Base-by-base conservation (phyloP, 768 basidiomycete genomes). In the Collybiopsis luxurians region DNA sequence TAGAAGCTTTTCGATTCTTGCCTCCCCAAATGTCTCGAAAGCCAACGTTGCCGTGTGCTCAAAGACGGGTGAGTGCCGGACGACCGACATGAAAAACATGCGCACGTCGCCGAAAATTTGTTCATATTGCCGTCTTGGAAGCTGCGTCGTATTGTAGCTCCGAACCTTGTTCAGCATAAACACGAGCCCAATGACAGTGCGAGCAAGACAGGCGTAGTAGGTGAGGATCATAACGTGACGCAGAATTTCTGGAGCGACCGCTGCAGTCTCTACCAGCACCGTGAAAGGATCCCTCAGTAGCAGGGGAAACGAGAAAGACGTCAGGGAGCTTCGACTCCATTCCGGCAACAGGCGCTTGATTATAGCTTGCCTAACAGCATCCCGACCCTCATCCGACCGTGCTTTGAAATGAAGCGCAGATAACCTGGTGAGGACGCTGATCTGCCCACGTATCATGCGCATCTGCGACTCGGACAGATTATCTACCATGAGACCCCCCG, bases 251-350 rank as follows among this genome's bases (percentile, higher is more conserved):
- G 94, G 95, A 0, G 89, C 86, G 44, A 97, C 86, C 2, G 91
- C 89, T 0, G 95, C 95, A 0, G 89, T 85, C 73, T 99, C 96
- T 24, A 96, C 79, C 21, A 99, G 79, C 38, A 96, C 81, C 2
- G 90, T 88, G 63, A 98, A 87, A 0, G 97, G 95, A 67, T 97
- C 93, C 19, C 95, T 83, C 2, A 92, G 82, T 13, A 98, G 84
- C 0, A 98, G 74, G 1, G 95, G 95, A 54, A 87, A 88, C 0
- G 91, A 87, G 60, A 91, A 88, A 2, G 90, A 87, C 3, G 87
- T 89, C 56, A 93, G 76, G 1, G 92, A 89, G 24, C 90, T 87
- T 38, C 89, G 81, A 63, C 89, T 94, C 92, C 93, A 95, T 70
- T 96, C 94, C 0, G 95, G 93, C 31, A 96, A 67, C 24, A 97